A percentile compares a stretch with the other conserved stretches of the same genome.
These are phyloP conservation scores for Theileria orientalis DNA, from an alignment of 169 alveolate species.

Conservation along the genomic window DNA sequence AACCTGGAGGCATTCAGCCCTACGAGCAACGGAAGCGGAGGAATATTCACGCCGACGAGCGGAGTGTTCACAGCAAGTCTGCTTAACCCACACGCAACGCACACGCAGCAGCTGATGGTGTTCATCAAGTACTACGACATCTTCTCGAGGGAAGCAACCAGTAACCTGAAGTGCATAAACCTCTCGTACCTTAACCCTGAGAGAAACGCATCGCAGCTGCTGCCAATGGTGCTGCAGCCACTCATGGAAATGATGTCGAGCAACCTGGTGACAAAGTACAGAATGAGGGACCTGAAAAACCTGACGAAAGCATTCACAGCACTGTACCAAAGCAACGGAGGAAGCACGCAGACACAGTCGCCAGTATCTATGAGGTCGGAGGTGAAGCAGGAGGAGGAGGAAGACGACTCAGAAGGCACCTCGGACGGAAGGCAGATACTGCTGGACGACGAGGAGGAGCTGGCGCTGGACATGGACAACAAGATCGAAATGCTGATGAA, in stretches of 20 bases:
- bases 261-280: slow-evolving; percentile 20
- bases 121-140: slow-evolving; percentile 61
- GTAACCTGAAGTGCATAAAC: slow-evolving; percentile 42
- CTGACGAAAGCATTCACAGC: background rate
- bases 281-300: slow-evolving; percentile 22
- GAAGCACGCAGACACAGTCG: too few relatives aligned
- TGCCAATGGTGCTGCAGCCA: slow-evolving; percentile 11
- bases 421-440: background rate
- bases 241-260: slow-evolving; percentile 34
- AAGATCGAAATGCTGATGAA: slow-evolving; percentile 33
- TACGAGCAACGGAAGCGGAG: background rate
- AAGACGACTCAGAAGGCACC: background rate
- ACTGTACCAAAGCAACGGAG: background rate
- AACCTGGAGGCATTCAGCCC: background rate
- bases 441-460: background rate
- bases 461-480: background rate
- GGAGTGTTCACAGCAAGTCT: slow-evolving; percentile 4
- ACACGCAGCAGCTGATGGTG: background rate
- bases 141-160: slow-evolving; percentile 29
- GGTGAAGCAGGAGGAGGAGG: background rate
- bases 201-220: slow-evolving; percentile 32
- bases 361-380: too few relatives aligned
- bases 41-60: background rate
- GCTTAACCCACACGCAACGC: background rate
- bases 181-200: slow-evolving; percentile 37